These are phyloP conservation scores for Penicillium soppii DNA, from an alignment of 495 filamentous ascomycete genomes.

Conservation along the genomic window DNA sequence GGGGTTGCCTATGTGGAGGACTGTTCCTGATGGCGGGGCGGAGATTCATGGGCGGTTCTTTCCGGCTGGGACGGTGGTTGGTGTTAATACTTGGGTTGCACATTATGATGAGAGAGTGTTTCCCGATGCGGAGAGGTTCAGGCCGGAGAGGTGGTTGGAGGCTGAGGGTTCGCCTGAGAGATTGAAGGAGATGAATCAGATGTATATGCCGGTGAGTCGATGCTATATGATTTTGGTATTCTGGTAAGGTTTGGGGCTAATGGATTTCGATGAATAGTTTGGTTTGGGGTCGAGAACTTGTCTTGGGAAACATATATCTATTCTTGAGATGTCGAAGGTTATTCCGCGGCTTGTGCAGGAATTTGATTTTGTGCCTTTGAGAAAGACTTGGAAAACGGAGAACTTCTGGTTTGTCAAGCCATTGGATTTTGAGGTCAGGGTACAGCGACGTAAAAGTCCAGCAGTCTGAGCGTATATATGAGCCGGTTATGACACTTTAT, in stretches of 20 bases:
- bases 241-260: too few species aligned
- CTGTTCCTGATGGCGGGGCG: slow-evolving; percentile 41
- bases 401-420: slow-evolving; percentile 53
- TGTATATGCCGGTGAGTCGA: slow-evolving; percentile 41
- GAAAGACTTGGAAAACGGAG: slow-evolving; percentile 34
- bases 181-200: slow-evolving; percentile 40
- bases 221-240: background rate
- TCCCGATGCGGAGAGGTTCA: slow-evolving; percentile 33
- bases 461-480: background rate
- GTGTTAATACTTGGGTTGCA: slow-evolving; percentile 53
- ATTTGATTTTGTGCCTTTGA: slow-evolving; percentile 38
- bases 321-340: slow-evolving; percentile 48
- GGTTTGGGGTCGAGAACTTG: slow-evolving; percentile 46
- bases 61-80: slow-evolving; percentile 47
- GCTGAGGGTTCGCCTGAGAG: slow-evolving; percentile 27
- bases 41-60: slow-evolving; percentile 36
- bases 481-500: too few species aligned
- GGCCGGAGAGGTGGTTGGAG: slow-evolving; percentile 40
- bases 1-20: slow-evolving; percentile 38
- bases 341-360: slow-evolving; percentile 44
- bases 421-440: slow-evolving; percentile 32
- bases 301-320: slow-evolving; percentile 48
- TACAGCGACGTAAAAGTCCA: slow-evolving; percentile 7
- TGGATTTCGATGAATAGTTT: slow-evolving; percentile 33
- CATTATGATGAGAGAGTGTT: slow-evolving; percentile 50